Percentiles rank a stretch among this genome's conserved stretches.
These are phyloP conservation scores for Eutypella sp. DNA, from an alignment of 2,329 filamentous ascomycete genomes.

Conservation along the genomic window DNA sequence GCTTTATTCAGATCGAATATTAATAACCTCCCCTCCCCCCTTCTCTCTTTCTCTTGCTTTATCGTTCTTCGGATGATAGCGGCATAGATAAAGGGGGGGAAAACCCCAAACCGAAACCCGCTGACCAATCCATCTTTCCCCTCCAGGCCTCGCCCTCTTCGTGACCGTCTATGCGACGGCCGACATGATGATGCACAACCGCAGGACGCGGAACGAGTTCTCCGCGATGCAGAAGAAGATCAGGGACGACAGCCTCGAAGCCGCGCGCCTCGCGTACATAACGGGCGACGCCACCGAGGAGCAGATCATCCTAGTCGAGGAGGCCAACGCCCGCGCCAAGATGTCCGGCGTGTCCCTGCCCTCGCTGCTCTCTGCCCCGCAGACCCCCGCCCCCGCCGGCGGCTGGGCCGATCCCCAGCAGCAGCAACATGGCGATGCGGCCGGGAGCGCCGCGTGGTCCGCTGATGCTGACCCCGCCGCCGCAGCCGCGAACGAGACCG, in stretches of 20 bases:
- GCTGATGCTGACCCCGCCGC: too few relatives aligned
- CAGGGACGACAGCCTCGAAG: slow-evolving; percentile 49
- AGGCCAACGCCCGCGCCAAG: slow-evolving; percentile 46
- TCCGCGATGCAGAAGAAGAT: slow-evolving; percentile 49
- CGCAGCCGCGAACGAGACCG: too few relatives aligned
- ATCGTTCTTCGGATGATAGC: too few relatives aligned
- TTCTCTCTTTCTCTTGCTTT: not conserved
- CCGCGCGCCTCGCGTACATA: slow-evolving; percentile 57
- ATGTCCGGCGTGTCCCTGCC: slow-evolving; percentile 43
- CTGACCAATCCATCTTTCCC: not conserved
- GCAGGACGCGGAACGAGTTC: slow-evolving; percentile 55
- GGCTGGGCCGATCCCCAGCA: slow-evolving; percentile 30
- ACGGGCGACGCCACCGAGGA: slow-evolving; percentile 51
- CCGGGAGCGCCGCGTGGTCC: too few relatives aligned
- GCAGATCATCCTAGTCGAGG: slow-evolving; percentile 52
- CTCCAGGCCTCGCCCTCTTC: slow-evolving; percentile 47
- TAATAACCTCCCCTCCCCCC: not conserved
- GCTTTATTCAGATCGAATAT: not conserved
- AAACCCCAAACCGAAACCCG: not conserved
- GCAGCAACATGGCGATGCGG: slow-evolving; percentile 24
- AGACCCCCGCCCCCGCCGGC: slow-evolving; percentile 13
- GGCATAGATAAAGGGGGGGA: not conserved
- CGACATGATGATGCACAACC: slow-evolving; percentile 59
- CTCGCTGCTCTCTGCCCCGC: slow-evolving; percentile 43
- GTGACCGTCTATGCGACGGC: slow-evolving; percentile 54